A percentile compares a stretch with the other conserved stretches of the same genome.
Conservation (phyloP, 1,284 basidiomycete species). For the Ceratobasidium papillatum region DNA sequence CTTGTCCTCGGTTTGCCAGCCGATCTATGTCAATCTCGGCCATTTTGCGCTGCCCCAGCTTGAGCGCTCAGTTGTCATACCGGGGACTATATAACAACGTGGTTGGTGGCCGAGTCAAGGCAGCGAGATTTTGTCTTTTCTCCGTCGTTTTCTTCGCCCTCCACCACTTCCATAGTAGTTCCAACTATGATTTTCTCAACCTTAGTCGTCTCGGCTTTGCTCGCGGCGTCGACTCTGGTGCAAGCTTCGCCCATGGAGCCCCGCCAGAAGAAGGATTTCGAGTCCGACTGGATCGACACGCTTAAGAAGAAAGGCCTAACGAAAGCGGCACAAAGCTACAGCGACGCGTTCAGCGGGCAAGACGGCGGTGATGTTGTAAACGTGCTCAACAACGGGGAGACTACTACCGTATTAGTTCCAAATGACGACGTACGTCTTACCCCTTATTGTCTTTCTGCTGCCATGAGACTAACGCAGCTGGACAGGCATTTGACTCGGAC, state of each 20-base stretch:
- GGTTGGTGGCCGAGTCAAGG: too few relatives aligned
- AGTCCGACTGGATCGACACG: background rate
- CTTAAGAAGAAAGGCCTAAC: background rate
- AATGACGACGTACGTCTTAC: background rate
- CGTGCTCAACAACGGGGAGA: background rate
- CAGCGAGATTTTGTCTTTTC: too few relatives aligned
- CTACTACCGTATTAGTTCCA: background rate
- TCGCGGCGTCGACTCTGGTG: background rate
- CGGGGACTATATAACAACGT: too few relatives aligned
- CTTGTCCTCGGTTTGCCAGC: too few relatives aligned
- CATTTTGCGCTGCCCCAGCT: too few relatives aligned
- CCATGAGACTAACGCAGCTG: background rate
- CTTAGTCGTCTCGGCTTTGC: background rate
- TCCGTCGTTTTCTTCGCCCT: too few relatives aligned
- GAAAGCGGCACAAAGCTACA: background rate
- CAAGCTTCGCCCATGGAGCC: background rate
- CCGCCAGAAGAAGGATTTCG: background rate
- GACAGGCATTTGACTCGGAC: background rate
- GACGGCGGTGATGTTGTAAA: background rate
- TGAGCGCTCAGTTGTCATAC: too few relatives aligned
- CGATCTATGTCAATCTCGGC: too few relatives aligned
- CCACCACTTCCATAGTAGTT: too few relatives aligned
- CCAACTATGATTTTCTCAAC: background rate
- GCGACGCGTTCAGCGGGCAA: background rate
- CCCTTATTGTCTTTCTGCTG: background rate